Evolutionary conservation across 139 green algal species (phyloP).

Genomic region (Astrephomene gubernaculifera): DNA sequence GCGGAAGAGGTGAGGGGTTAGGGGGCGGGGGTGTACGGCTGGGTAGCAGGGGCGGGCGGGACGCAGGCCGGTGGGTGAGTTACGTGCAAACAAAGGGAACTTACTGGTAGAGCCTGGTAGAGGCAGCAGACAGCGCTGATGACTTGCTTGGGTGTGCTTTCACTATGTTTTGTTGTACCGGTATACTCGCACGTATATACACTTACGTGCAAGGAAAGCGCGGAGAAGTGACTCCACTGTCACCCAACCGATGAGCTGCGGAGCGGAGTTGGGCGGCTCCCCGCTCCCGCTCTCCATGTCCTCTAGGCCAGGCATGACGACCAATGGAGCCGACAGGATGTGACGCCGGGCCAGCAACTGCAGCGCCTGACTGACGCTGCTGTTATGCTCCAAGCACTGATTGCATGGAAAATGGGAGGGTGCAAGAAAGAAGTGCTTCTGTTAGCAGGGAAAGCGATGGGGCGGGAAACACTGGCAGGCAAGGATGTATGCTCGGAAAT

Average conservation of each 20-base stretch:
- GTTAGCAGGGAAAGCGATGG: no score
- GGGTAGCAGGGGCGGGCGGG: no score
- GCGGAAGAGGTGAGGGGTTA: background rate
- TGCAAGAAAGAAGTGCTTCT: no score
- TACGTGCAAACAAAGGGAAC: no score
- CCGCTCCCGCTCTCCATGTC: constrained; percentile 54
- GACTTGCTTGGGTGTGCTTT: no score
- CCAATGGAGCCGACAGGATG: constrained; percentile 78
- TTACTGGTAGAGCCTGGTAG: no score
- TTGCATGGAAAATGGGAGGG: background rate
- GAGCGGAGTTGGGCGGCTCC: constrained; percentile 33
- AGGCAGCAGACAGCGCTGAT: no score
- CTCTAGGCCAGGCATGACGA: constrained; percentile 64
- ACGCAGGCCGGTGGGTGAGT: no score
- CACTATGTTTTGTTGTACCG: no score
- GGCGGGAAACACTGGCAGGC: no score
- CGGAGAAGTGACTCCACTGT: constrained; percentile 70
- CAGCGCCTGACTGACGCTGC: background rate
- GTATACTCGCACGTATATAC: no score
- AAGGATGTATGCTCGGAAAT: no score
- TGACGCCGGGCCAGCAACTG: constrained; percentile 66
- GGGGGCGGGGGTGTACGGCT: background rate
- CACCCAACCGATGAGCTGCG: constrained; percentile 76
- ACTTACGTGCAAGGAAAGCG: constrained; percentile 36
- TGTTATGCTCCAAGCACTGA: constrained; percentile 37